phyloP scores from a whole-genome alignment of 2,329 filamentous ascomycete species.

The Fusarium pseudoanthophilum region DNA sequence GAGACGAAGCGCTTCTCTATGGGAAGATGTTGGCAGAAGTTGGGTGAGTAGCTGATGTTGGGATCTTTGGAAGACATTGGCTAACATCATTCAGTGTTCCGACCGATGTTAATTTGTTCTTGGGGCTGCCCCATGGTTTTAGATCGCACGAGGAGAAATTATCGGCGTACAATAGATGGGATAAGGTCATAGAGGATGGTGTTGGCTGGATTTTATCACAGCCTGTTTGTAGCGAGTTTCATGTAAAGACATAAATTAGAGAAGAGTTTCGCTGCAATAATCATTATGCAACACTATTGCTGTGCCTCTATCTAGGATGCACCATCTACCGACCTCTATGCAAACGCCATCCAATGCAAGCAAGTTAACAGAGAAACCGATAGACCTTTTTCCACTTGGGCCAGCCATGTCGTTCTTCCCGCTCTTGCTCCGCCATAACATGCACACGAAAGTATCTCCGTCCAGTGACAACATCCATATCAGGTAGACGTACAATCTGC shows the following conservation, averaged over 20 bases:
- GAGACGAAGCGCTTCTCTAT: not conserved
- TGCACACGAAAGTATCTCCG: slow-evolving; percentile 84
- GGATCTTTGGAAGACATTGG: accelerated
- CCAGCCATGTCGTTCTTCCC: slow-evolving; percentile 77
- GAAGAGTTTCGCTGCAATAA: not conserved
- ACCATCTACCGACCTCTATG: accelerated
- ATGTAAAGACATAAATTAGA: not conserved
- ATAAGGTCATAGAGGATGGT: not conserved
- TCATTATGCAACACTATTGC: accelerated
- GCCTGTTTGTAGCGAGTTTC: not conserved
- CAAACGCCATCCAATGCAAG: not conserved
- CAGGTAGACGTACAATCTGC: slow-evolving; percentile 69
- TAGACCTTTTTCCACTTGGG: slow-evolving; percentile 81
- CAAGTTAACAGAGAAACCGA: slow-evolving; percentile 72
- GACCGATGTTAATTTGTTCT: not conserved
- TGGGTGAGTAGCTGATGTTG: no score
- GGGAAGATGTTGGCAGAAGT: slow-evolving; percentile 1
- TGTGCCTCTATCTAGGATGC: accelerated
- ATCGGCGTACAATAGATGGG: not conserved
- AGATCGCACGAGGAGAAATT: not conserved
- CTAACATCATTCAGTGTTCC: not conserved
- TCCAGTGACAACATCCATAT: slow-evolving; percentile 90
- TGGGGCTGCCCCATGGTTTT: slow-evolving; percentile 2
- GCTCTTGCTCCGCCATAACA: slow-evolving; percentile 81
- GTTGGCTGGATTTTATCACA: not conserved